These are phyloP conservation scores for Claviceps purpurea DNA, from an alignment of 2,329 filamentous ascomycete genomes.

Conservation along the genomic window DNA sequence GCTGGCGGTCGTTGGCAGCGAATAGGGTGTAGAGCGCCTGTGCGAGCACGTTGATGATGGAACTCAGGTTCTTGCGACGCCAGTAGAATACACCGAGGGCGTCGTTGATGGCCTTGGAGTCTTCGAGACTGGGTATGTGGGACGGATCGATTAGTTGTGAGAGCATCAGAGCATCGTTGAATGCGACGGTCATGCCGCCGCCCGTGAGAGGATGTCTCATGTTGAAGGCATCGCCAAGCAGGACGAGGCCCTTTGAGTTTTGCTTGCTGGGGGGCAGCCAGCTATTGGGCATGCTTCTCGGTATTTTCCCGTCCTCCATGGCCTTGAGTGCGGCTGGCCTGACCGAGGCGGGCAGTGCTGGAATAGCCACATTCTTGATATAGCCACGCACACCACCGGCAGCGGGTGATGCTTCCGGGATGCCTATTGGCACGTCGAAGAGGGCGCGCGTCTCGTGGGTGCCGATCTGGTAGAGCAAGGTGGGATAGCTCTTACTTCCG, in stretches of 20 bases:
- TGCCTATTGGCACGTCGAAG: constrained; percentile 70
- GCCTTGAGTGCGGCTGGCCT: constrained; percentile 64
- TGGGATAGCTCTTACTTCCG: constrained; percentile 51
- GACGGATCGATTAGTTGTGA: constrained; percentile 59
- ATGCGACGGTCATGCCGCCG: constrained; percentile 94
- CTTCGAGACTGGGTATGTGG: constrained; percentile 52
- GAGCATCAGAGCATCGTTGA: constrained; percentile 80
- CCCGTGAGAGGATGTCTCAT: constrained; percentile 98
- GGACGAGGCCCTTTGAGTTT: constrained; percentile 47
- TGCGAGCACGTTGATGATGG: constrained; percentile 95
- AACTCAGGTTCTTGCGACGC: constrained; percentile 66
- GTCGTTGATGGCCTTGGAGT: constrained; percentile 50
- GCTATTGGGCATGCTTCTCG: constrained; percentile 83
- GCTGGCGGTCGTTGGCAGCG: constrained; percentile 65
- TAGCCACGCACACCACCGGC: constrained; percentile 78
- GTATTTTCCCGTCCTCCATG: constrained; percentile 63
- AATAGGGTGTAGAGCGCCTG: constrained; percentile 88
- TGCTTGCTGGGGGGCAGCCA: constrained; percentile 69
- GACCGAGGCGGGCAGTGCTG: constrained; percentile 57
- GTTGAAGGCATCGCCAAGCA: constrained; percentile 92
- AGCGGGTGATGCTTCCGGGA: constrained; percentile 57
- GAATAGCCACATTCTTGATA: constrained; percentile 66
- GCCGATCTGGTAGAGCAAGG: constrained; percentile 94
- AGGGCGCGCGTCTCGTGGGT: constrained; percentile 84
- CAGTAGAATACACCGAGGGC: constrained; percentile 74